phyloP scores from a whole-genome alignment of 768 basidiomycete genomes.

The Pholiota molesta region DNA sequence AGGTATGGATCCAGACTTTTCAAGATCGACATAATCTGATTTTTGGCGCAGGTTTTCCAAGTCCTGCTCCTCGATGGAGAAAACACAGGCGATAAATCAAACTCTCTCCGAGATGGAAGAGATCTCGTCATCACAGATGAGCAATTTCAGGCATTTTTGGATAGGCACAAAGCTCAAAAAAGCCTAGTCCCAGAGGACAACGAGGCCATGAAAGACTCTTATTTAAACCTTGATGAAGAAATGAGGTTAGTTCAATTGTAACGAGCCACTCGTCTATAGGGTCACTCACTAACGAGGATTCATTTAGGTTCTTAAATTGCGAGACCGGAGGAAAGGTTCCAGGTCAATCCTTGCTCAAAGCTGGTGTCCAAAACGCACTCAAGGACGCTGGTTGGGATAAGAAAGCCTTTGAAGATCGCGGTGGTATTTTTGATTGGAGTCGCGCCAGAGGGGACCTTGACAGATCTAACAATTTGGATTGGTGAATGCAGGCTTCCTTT shows the following conservation, averaged over 20 bases:
- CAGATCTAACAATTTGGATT: not conserved
- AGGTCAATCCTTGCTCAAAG: conserved; percentile 34
- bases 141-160: conserved; percentile 36
- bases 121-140: conserved; percentile 34
- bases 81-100: conserved; percentile 20
- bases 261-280: not conserved
- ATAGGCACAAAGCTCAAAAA: conserved; percentile 26
- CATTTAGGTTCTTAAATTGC: conserved; percentile 33
- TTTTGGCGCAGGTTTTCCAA: conserved; percentile 25
- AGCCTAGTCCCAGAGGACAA: conserved; percentile 40
- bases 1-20: no score
- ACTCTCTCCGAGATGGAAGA: conserved; percentile 22
- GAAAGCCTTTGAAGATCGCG: conserved; percentile 33
- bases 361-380: conserved; percentile 36
- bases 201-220: conserved; percentile 40
- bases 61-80: conserved; percentile 25
- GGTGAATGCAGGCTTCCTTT: not conserved
- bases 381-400: conserved; percentile 38
- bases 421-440: conserved; percentile 42
- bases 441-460: not conserved
- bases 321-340: conserved; percentile 32
- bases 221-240: conserved; percentile 37
- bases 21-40: no score
- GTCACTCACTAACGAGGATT: not conserved
- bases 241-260: conserved; percentile 34